Percentiles rank a stretch among this genome's conserved stretches.
phyloP scores from a whole-genome alignment of 78 protist species.

The Fonticula alba region DNA sequence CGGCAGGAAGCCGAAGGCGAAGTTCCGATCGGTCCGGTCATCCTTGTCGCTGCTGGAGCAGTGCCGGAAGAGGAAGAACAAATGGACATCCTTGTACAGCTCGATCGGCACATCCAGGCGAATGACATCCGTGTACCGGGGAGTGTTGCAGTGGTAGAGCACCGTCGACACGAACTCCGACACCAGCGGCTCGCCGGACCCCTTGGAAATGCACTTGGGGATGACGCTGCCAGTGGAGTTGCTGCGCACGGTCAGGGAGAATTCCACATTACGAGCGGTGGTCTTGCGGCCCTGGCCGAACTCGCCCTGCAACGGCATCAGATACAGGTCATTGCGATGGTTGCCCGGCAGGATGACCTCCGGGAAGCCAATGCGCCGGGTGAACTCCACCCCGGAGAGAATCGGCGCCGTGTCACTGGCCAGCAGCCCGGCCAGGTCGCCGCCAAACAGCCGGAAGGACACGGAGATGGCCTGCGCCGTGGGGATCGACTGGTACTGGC shows the following conservation, averaged over 20 bases:
- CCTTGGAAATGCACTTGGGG: background rate
- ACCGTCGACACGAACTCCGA: background rate
- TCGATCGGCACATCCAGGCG: background rate
- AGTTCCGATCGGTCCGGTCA: background rate
- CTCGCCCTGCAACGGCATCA: background rate
- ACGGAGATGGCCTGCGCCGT: background rate
- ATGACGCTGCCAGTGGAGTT: background rate
- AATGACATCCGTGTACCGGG: background rate
- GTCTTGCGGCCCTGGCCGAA: constrained; percentile 2
- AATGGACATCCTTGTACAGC: background rate
- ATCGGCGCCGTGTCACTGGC: background rate
- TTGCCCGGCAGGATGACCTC: constrained; percentile 2
- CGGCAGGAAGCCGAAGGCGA: constrained; percentile 1
- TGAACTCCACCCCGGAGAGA: background rate
- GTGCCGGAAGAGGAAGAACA: background rate
- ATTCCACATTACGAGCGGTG: background rate
- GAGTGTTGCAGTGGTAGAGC: background rate
- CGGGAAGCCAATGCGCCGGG: background rate
- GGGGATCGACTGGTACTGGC: background rate
- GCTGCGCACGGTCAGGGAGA: background rate
- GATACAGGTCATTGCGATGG: background rate
- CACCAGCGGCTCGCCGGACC: background rate
- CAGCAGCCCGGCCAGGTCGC: background rate
- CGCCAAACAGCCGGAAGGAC: background rate
- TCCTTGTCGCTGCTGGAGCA: background rate